Base-by-base conservation (phyloP, 2,329 filamentous ascomycete species). In the Phaeosphaeriaceae sp. region DNA sequence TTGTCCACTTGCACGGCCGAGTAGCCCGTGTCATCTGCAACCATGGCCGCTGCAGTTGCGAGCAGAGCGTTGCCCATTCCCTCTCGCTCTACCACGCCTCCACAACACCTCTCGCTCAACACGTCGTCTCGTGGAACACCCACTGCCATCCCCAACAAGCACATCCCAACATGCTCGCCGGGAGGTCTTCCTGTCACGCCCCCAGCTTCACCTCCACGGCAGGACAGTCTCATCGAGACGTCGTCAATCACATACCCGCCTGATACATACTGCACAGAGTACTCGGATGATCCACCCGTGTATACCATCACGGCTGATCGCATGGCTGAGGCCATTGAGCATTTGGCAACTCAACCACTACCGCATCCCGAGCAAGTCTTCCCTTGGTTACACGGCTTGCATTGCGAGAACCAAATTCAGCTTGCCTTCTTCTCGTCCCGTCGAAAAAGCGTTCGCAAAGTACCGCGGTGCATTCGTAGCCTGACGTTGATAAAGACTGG, bases 381-480 rank as follows among this genome's bases (percentile, higher is more conserved):
- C 71, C 95, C 95, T 1, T 99, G 95, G 95, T 83, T 97, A 22
- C 95, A 99, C 79, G 95, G 95, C 22, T 81, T 98, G 42, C 93
- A 98, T 71, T 89, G 91, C 0, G 87, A 90, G 60, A 99, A 99
- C 72, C 88, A 92, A 60, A 85, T 97, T 53, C 95, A 99, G 72
- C 85, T 95, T 60, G 87, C 91, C 7, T 98, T 97, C 81, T 98
- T 99, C 76, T 88, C 89, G 51, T 89, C 91, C 24, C 87, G 92
- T 61, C 89, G 89, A 70, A 90, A 88, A 60, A 83, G 86, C n/a
- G 79, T 90, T 51, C 85, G 91, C 48, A 89, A 85, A 66, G 88
- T 88, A 1, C 92, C 93, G 0, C 85, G 84, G 68, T 96, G 92
- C 73, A 84, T 96, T 69, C 88, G 95, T 52, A 89, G 89, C 20